Evolutionary conservation across 2,329 filamentous ascomycete genomes (phyloP), one percentile per base, ranked within the genome.

Genomic region (Monilinia polystroma): DNA sequence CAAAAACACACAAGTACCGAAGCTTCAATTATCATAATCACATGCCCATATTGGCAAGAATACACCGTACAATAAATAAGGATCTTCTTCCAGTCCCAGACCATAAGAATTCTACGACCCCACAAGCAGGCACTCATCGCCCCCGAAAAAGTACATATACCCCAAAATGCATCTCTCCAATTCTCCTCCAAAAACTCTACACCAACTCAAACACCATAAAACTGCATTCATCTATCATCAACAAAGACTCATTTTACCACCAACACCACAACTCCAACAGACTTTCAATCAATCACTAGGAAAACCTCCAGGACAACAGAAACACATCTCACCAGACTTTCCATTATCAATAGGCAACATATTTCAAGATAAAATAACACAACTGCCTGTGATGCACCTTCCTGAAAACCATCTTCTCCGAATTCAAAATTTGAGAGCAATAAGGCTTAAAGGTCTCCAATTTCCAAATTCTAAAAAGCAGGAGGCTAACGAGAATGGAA

Each of bases 401-500:
- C 12, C 57, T 12, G 29, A 35, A 18, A 4, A 51, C 12, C 43
- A 49, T 38, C 29, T 49, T 23, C 1, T 4, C 12, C 29, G 12
- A 18, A 18, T 49, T 51, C 45, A 18, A 60, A 12, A 26, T 38
- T 49, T 38, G 29, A 38, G 8, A 60, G 32, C 6, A 11, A 43
- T 23, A 23, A 60, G 20, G 7, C 6, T 12, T 32, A 12, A 14
- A n/a, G 14, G 18, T 18, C 2, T 23, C 0, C 5, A 12, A 35
- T 23, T 3, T 18, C 29, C 12, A 16, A 35, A 0, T 35, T 11
- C 14, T n/a, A 12, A 35, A n/a, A 23, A 16, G 2, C 7, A 16
- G 8, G 1, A 16, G 7, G 4, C 0, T 1, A 12, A 49, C 3
- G 7, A 49, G n/a, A 6, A 16, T 11, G 16, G 12, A 18, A 7